Base-by-base conservation (phyloP, 495 filamentous ascomycete species). In the Penicillium paxilli region DNA sequence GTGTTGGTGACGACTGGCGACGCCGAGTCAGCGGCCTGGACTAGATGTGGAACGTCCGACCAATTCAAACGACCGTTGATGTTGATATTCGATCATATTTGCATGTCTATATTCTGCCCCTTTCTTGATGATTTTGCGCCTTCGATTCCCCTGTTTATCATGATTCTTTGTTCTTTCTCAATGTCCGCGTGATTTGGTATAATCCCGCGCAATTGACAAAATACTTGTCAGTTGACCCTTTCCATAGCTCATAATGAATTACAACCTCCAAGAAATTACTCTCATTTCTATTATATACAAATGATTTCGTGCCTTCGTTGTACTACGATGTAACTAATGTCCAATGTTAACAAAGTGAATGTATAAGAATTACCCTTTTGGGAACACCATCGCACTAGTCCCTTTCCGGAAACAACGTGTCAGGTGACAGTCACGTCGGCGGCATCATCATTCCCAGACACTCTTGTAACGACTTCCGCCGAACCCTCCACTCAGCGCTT, bases 1-100 rank as follows among this genome's bases (percentile, higher is more conserved):
- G 86, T 44, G 80, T 91, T 22, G 86, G 87, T 19, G 91, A 96
- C 56, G 91, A 96, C 66, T 96, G 90, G 90, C 78, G 76, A 50
- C 80, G 87, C 58, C 78, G 91, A 50, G 83, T 93, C 54, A 80
- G 80, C 59, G 87, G 86, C 44, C 77, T 78, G 66, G 89, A 91
- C 62, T 92, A 78, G 80, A n/a, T 51, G 22, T 35, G 35, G 19
- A 20, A 22, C 30, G 11, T 30, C 10, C 16, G 16, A 10, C 41
- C 38, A 20, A 21, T 44, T 28, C 21, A 45, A 25, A 67, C 48
- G 57, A 60, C 49, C n/a, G 60, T 62, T 55, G 41, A 60, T 66
- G 58, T 69, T 60, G 58, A 66, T 67, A 68, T 52, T 59, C 60
- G 24, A 33, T 59, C 46, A 26, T 37, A 16, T 52, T 50, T 60